Evolutionary conservation across 768 basidiomycete species (phyloP).

Genomic region (Rhodotorula kratochvilovae): DNA sequence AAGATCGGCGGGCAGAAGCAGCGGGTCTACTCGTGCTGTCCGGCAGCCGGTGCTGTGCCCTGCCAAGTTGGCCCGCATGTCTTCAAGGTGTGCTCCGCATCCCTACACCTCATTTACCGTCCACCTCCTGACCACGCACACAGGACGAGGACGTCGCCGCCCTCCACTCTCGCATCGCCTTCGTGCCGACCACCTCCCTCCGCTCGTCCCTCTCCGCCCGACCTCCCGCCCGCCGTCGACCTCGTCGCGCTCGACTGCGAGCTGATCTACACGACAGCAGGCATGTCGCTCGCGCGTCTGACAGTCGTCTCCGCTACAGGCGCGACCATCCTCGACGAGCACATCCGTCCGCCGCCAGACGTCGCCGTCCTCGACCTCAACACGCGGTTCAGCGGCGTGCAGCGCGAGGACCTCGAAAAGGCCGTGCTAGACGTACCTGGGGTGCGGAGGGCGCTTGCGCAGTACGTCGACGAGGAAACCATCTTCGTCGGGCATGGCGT

Average conservation of each 20-base stretch:
- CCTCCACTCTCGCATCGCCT: conserved; percentile 70
- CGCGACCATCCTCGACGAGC: conserved; percentile 65
- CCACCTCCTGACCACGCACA: no score
- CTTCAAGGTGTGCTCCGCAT: conserved; percentile 57
- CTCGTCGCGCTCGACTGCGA: conserved; percentile 92
- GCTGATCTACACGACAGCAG: conserved; percentile 91
- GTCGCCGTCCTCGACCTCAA: conserved; percentile 68
- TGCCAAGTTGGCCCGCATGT: conserved; percentile 81
- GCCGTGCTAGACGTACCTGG: conserved; percentile 66
- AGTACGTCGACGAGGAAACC: conserved; percentile 70
- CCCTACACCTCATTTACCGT: no score
- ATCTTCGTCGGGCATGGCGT: conserved; percentile 85
- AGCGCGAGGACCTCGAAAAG: conserved; percentile 41
- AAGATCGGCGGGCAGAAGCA: conserved; percentile 60
- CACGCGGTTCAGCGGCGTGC: conserved; percentile 57
- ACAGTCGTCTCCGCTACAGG: conserved; percentile 70
- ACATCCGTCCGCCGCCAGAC: conserved; percentile 52
- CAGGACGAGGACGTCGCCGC: conserved; percentile 60
- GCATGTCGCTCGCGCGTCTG: conserved; percentile 81
- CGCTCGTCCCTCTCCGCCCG: conserved; percentile 19
- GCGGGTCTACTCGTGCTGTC: conserved; percentile 74
- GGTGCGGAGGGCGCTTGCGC: conserved; percentile 64
- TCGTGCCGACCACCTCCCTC: conserved; percentile 54
- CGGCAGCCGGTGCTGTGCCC: conserved; percentile 56
- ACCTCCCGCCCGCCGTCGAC: conserved; percentile 55